Conservation (phyloP, 176 grass and related monocot species). For the Urochloa ruziziensis region DNA sequence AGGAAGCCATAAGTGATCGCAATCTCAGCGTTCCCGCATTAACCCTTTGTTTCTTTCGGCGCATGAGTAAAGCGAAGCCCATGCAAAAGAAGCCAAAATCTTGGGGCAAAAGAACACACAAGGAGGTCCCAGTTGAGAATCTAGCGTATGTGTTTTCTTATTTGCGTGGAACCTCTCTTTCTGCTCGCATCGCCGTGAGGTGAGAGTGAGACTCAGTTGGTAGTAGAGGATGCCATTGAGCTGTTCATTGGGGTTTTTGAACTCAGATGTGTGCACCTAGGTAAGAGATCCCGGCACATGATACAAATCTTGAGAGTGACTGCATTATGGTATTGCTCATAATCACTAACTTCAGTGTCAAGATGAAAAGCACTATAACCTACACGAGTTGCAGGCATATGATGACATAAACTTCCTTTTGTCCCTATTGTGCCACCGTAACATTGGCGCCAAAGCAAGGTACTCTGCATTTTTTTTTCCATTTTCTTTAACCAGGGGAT, state of each 20-base stretch:
- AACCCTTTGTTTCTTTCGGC: neutral
- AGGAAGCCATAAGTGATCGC: neutral
- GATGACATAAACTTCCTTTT: neutral
- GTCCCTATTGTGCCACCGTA: neutral
- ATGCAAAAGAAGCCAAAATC: neutral
- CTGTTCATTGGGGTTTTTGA: neutral
- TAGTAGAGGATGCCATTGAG: neutral
- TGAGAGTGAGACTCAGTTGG: neutral
- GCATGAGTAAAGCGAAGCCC: neutral
- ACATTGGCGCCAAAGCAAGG: neutral
- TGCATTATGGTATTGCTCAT: conserved; percentile 1
- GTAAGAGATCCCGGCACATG: neutral
- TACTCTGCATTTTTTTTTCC: neutral
- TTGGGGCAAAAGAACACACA: neutral
- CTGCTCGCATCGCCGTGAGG: neutral
- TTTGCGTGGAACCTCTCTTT: neutral
- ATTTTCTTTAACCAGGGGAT: neutral
- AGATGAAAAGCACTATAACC: neutral
- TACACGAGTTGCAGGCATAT: neutral
- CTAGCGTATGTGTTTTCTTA: neutral
- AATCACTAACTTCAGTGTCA: conserved; percentile 4
- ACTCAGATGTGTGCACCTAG: neutral
- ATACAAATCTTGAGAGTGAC: neutral
- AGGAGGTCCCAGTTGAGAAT: neutral
- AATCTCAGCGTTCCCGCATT: neutral